Evolutionary conservation across 2,329 filamentous ascomycete species (phyloP), one percentile per base, ranked within the genome.

Genomic region (Lasiodiplodia sp.): DNA sequence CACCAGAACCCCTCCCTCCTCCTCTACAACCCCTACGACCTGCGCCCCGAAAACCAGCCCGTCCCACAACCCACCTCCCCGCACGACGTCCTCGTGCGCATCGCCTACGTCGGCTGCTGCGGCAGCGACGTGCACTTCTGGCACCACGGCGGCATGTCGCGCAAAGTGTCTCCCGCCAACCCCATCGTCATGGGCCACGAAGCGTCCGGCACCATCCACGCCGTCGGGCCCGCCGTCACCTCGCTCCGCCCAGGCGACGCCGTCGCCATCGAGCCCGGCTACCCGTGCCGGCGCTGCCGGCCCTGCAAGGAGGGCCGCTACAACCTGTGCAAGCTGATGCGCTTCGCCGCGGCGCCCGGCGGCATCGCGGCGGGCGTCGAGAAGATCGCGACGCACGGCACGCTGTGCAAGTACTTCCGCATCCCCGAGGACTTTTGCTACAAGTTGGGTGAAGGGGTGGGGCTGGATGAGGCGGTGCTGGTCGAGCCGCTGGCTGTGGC

Each of bases 291-390:
- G 38, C 57, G 57, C 58, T 68, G 67, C 67, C n/a, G 38, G 37
- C 16, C 58, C 3, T 68, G 67, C 67, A 68, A 70, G n/a, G 21
- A 21, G 3, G 93, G 93, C 69, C 86, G 87, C 73, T 97, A 97
- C 83, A 96, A 97, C 80, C 87, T 97, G 37, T 97, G 94, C 80
- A 85, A 87, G 16, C 84, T 90, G 66, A 96, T 97, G 92, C 83
- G 82, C 38, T 97, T 97, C 76, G 93, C 94, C 38, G 93, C 94
- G 2, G 97, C 93, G 12, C 94, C 94, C 21, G 57, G 67, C 37
- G 51, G 58, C 38, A 18, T 52, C n/a, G 31, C 47, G 11, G 28
- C 18, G 11, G 56, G 56, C 37, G 57, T 37, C 16, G 57, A 47
- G 21, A 58, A 60, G 21, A 16, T 52, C 28, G 47, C 44, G 4